phyloP scores from a whole-genome alignment of 768 basidiomycete species.

The Leucocoprinus leucothites region DNA sequence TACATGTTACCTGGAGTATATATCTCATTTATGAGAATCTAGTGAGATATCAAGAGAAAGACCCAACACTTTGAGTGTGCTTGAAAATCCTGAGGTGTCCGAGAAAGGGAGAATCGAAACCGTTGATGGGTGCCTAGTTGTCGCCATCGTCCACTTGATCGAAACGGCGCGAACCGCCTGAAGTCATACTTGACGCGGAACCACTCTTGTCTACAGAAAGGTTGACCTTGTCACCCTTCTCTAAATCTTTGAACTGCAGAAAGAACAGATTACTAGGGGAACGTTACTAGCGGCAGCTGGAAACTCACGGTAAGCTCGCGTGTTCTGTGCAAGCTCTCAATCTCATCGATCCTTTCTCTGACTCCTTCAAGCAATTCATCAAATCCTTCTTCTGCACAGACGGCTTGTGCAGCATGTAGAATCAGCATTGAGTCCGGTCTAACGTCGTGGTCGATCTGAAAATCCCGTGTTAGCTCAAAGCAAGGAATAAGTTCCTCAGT shows the following conservation, averaged over 20 bases:
- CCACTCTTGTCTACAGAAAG: constrained; percentile 60
- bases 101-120: background rate
- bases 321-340: constrained; percentile 81
- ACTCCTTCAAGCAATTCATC: constrained; percentile 74
- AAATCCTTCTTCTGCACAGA: constrained; percentile 74
- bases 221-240: constrained; percentile 44
- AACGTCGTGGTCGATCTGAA: constrained; percentile 68
- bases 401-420: constrained; percentile 66
- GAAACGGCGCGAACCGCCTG: constrained; percentile 7
- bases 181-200: constrained; percentile 26
- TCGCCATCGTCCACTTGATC: constrained; percentile 12
- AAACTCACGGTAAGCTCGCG: constrained; percentile 66
- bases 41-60: too few relatives aligned
- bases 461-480: background rate
- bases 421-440: constrained; percentile 79
- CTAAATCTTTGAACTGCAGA: constrained; percentile 46
- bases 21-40: too few relatives aligned
- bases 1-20: too few relatives aligned
- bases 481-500: too few relatives aligned
- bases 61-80: background rate
- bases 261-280: background rate
- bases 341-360: constrained; percentile 76
- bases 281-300: background rate
- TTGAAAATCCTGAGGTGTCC: background rate
- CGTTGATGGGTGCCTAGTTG: background rate